Evolutionary conservation across 306 rosid genomes (phyloP).

Genomic region (Glycyrrhiza uralensis): DNA sequence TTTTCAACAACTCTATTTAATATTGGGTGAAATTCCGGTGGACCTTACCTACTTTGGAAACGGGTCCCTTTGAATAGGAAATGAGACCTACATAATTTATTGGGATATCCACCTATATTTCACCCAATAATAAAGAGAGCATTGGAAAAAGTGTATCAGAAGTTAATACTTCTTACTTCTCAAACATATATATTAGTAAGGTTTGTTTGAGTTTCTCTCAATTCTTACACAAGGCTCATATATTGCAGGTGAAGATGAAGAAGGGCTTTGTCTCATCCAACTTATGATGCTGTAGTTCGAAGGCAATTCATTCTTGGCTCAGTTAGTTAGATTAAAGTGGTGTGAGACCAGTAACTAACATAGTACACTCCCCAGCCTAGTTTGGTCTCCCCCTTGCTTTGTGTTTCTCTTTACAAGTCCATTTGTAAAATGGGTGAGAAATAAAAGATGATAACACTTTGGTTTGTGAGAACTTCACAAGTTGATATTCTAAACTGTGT

Average conservation of each 20-base stretch:
- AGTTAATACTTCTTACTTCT: too few species aligned
- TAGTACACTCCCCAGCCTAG: constrained; percentile 13
- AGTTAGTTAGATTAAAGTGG: constrained; percentile 28
- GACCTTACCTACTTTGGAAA: too few species aligned
- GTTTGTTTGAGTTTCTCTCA: not conserved
- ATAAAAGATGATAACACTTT: not conserved
- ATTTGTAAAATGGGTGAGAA: constrained; percentile 28
- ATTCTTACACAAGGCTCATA: constrained; percentile 24
- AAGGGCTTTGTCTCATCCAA: constrained; percentile 28
- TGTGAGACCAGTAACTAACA: constrained; percentile 33
- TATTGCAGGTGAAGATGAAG: constrained; percentile 49
- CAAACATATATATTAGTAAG: too few species aligned
- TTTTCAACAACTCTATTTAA: too few species aligned
- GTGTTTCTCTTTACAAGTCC: constrained; percentile 24
- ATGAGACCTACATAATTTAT: too few species aligned
- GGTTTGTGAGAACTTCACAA: constrained; percentile 16
- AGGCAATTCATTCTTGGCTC: constrained; percentile 99
- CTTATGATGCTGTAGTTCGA: constrained; percentile 38
- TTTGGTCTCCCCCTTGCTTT: constrained; percentile 26
- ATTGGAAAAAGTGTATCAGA: too few species aligned
- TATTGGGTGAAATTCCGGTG: too few species aligned
- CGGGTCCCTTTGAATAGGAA: too few species aligned
- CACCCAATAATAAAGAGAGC: too few species aligned
- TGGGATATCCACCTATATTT: too few species aligned
- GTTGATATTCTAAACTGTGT: not conserved